Conservation (phyloP, 2,329 filamentous ascomycete genomes). For the Madurella mycetomatis region DNA sequence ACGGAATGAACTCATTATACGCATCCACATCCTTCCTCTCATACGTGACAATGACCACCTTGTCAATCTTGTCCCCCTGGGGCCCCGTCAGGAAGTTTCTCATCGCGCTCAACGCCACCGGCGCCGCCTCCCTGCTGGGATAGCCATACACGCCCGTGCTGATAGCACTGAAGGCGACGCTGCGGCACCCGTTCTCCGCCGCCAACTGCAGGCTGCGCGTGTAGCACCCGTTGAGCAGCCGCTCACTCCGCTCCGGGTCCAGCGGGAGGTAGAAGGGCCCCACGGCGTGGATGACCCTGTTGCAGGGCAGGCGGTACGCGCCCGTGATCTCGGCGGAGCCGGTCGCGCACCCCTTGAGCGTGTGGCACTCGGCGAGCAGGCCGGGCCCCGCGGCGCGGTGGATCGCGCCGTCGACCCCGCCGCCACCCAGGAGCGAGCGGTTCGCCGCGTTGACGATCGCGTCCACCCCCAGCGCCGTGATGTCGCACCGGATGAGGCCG, state of each 20-base stretch:
- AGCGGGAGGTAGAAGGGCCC: conserved; percentile 67
- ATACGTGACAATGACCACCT: conserved; percentile 83
- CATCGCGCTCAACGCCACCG: conserved; percentile 61
- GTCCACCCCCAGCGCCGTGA: conserved; percentile 72
- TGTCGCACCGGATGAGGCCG: conserved; percentile 68
- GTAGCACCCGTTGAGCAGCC: conserved; percentile 62
- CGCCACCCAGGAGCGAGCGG: conserved; percentile 69
- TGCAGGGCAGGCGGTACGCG: conserved; percentile 70
- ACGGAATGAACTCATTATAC: conserved; percentile 72
- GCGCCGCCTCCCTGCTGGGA: conserved; percentile 67
- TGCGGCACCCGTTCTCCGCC: conserved; percentile 59
- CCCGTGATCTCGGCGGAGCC: conserved; percentile 79
- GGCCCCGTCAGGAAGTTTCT: conserved; percentile 50
- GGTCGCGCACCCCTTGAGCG: conserved; percentile 66
- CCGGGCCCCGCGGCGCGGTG: conserved; percentile 72
- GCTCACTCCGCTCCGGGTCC: conserved; percentile 39
- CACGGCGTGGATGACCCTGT: conserved; percentile 83
- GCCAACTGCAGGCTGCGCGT: conserved; percentile 67
- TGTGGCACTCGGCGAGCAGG: conserved; percentile 67
- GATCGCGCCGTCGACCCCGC: conserved; percentile 88
- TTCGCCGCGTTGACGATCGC: conserved; percentile 96
- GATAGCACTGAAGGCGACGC: conserved; percentile 76
- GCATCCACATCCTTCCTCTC: conserved; percentile 69
- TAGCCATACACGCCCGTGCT: conserved; percentile 92
- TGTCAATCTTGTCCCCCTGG: conserved; percentile 53